Evolutionary conservation across 2,329 filamentous ascomycete genomes (phyloP).

Genomic region (Zymoseptoria ardabiliae): DNA sequence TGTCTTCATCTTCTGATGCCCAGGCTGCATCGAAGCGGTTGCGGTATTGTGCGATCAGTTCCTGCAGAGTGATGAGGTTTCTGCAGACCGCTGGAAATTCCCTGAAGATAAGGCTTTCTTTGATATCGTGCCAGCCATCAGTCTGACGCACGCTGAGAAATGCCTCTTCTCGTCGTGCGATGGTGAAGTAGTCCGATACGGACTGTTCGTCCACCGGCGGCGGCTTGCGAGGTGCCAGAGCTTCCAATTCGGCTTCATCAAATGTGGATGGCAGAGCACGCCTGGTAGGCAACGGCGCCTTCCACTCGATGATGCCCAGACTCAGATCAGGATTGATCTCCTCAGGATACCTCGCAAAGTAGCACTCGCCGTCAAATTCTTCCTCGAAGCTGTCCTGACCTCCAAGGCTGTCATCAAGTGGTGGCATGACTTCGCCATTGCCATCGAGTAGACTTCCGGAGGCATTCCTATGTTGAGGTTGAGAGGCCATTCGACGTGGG

Average conservation of each 20-base stretch:
- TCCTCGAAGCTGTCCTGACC: conserved; percentile 31
- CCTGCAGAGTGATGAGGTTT: conserved; percentile 36
- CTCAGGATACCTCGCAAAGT: conserved; percentile 39
- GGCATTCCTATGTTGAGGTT: conserved; percentile 14
- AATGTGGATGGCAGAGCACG: conserved; percentile 38
- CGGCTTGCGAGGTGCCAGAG: conserved; percentile 32
- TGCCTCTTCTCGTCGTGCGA: conserved; percentile 37
- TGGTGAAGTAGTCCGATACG: conserved; percentile 44
- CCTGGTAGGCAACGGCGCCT: conserved; percentile 37
- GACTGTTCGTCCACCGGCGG: conserved; percentile 36
- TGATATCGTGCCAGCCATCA: conserved; percentile 43
- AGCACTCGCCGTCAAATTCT: conserved; percentile 38
- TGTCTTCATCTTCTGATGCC: conserved; percentile 6
- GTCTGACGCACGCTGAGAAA: conserved; percentile 43
- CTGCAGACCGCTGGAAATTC: conserved; percentile 38
- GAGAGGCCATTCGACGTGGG: conserved; percentile 7
- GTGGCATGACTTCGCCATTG: conserved; percentile 23
- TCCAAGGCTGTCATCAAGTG: conserved; percentile 6
- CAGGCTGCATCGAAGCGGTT: conserved; percentile 17
- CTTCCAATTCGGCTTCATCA: conserved; percentile 38
- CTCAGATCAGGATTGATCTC: conserved; percentile 39
- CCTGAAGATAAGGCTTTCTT: conserved; percentile 44
- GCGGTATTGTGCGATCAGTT: conserved; percentile 25
- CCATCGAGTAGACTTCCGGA: conserved; percentile 17
- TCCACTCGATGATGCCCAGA: conserved; percentile 40